These are phyloP conservation scores for Perkinsus chesapeaki DNA, from an alignment of 169 alveolate genomes.

Conservation along the genomic window DNA sequence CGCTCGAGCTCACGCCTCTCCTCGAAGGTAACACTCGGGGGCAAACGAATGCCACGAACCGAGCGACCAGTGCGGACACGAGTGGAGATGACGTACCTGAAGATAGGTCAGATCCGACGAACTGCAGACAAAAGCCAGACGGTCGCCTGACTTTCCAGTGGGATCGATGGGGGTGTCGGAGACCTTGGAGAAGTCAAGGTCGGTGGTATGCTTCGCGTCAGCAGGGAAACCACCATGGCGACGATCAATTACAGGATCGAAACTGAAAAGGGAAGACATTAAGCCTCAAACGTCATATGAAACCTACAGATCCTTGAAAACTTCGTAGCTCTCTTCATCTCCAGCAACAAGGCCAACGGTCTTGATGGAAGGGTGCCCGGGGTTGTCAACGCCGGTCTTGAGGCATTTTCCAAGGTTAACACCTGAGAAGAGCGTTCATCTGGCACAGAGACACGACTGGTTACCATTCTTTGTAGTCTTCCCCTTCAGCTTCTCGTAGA, in stretches of 20 bases:
- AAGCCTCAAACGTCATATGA: background rate
- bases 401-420: constrained; percentile 15
- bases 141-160: background rate
- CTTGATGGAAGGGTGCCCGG: constrained; percentile 10
- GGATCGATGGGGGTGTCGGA: background rate
- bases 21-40: background rate
- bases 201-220: background rate
- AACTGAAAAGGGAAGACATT: background rate
- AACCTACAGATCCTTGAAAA: constrained; percentile 9
- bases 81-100: background rate
- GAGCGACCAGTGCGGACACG: background rate
- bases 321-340: constrained; percentile 18
- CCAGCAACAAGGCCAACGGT: constrained; percentile 22
- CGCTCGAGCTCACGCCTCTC: background rate
- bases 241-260: background rate
- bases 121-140: no score
- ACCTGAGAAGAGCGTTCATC: background rate
- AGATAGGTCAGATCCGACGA: background rate
- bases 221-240: background rate
- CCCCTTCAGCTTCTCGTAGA: background rate
- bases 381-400: constrained; percentile 25
- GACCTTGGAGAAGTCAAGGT: background rate
- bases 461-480: background rate
- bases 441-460: background rate
- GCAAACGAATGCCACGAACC: background rate